Conservation (phyloP, 2,329 filamentous ascomycete genomes). For the Hypoxylon sp. region DNA sequence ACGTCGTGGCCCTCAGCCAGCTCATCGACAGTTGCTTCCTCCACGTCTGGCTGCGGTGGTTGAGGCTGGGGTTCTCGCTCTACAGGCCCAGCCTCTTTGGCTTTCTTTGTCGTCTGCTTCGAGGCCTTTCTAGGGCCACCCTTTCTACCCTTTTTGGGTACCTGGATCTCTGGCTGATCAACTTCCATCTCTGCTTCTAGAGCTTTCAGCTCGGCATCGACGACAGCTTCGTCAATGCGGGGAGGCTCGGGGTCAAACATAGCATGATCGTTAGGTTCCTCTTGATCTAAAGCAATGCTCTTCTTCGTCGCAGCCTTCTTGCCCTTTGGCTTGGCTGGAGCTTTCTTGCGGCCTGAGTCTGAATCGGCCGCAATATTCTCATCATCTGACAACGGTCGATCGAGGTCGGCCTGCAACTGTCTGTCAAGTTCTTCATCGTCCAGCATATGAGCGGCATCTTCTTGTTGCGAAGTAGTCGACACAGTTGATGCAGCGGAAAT, state of each 20-base stretch:
- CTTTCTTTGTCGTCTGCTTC: conserved; percentile 63
- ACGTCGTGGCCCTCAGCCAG: conserved; percentile 55
- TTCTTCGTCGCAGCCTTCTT: conserved; percentile 51
- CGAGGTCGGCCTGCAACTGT: conserved; percentile 74
- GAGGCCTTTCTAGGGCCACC: conserved; percentile 63
- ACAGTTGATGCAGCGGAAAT: conserved; percentile 64
- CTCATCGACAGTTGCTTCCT: conserved; percentile 49
- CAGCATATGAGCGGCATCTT: conserved; percentile 59
- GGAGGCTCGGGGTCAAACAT: conserved; percentile 66
- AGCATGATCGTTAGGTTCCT: conserved; percentile 56
- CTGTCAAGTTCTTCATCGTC: conserved; percentile 76
- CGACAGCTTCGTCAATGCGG: conserved; percentile 61
- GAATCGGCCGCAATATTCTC: conserved; percentile 64
- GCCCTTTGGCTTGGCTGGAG: conserved; percentile 51
- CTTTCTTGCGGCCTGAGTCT: conserved; percentile 59
- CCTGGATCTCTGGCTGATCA: conserved; percentile 57
- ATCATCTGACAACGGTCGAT: conserved; percentile 67
- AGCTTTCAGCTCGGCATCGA: conserved; percentile 65
- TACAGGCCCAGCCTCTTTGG: conserved; percentile 53
- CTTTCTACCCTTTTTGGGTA: conserved; percentile 69
- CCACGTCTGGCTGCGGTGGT: conserved; percentile 43
- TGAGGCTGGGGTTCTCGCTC: conserved; percentile 48
- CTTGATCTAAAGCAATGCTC: conserved; percentile 46
- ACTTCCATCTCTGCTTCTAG: conserved; percentile 65
- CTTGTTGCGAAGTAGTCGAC: conserved; percentile 54